Base-by-base conservation (phyloP, 306 rosid species). In the Rubus idaeus region DNA sequence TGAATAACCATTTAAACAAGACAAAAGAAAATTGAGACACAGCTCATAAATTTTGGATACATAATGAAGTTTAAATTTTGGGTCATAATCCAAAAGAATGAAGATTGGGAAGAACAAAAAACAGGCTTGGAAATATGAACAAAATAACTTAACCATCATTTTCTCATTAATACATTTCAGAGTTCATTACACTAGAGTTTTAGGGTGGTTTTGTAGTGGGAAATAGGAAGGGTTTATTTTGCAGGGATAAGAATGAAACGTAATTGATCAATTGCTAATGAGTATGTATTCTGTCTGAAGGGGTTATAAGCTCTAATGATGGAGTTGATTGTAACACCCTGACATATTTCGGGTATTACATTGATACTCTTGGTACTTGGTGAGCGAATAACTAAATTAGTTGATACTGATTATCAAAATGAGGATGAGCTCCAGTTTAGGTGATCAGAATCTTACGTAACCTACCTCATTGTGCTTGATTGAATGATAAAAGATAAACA, bases 31-130 rank as follows among this genome's bases (percentile, higher is more conserved):
- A 44, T 51, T 30, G 17, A 50, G 50, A 37, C 51, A 47, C 41
- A 40, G 20, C 46, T 63, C 23, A 50, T 53, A n/a, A 17, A 13
- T 35, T 26, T 75, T 75, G 58, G 63, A 44, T 14, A 21, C 61
- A 23, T 44, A n/a, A 39, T 37, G 71, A 63, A 8, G 14, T 20
- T 47, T 42, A 41, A 73, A 14, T 5, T 23, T 70, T 41, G 20
- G 10, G 41, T 11, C 9, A 10, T 17, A 45, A 75, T 10, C 42
- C 51, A 50, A 23, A 40, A 64, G 23, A 46, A 37, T 39, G 51
- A 64, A 74, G 68, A 46, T 35, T 30, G n/a, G 16, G n/a, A 64
- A 64, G 68, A 46, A n/a, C 37, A 35, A n/a, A 55, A 52, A 60
- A n/a, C 4, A 2, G 9, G 60, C 23, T 2, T 6, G 0, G 57